Percentiles rank a stretch among this genome's conserved stretches.
Conservation (phyloP, 352 stramenopile species). For the Phytophthora sojae region DNA sequence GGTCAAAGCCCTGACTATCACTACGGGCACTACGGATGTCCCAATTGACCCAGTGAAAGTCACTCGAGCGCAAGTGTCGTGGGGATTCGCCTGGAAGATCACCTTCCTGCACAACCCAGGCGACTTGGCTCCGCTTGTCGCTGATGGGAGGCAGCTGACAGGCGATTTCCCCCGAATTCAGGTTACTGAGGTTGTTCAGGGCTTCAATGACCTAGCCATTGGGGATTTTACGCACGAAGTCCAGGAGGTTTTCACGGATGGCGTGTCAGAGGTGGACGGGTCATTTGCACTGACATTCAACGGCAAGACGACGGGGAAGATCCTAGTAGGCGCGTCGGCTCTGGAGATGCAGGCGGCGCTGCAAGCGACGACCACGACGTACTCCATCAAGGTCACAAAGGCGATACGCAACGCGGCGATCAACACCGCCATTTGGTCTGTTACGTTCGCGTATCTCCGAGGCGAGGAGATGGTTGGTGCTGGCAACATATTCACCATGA, state of each 20-base stretch:
- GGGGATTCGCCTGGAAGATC: conserved; percentile 93
- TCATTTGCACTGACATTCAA: conserved; percentile 93
- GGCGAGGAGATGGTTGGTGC: conserved; percentile 93
- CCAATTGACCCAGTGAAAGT: conserved; percentile 84
- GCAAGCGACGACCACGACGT: conserved; percentile 79
- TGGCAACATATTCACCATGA: conserved; percentile 89
- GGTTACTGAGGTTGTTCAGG: conserved; percentile 71
- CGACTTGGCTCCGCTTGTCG: conserved; percentile 88
- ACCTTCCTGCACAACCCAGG: conserved; percentile 91
- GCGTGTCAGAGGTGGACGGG: conserved; percentile 55
- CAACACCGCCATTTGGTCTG: conserved; percentile 89
- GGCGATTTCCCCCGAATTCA: conserved; percentile 89
- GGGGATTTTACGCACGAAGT: conserved; percentile 94
- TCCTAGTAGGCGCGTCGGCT: conserved; percentile 79
- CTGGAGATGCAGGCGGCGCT: conserved; percentile 88
- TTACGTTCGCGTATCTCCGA: conserved; percentile 94
- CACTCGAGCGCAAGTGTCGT: conserved; percentile 56
- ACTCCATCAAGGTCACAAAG: conserved; percentile 86
- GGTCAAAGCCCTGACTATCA: conserved; percentile 75
- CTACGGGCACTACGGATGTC: conserved; percentile 83
- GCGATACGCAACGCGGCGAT: conserved; percentile 41
- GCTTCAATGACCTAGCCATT: conserved; percentile 69
- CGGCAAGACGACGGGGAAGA: conserved; percentile 76
- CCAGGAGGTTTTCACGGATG: conserved; percentile 36
- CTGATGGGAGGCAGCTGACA: conserved; percentile 82